Conservation (phyloP, 345 rosid species). For the Citrus sinensis region DVS_A1.0 CM039165.1:36462001-36462500, state of each 20-base stretch:
- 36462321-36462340: slow-evolving; percentile 14
- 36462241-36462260: not conserved
- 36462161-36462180: slow-evolving; percentile 1
- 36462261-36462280: not conserved
- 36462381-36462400: slow-evolving; percentile 18
- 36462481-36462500: slow-evolving; percentile 21
- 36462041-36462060: not conserved
- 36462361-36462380: slow-evolving; percentile 38
- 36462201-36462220: slow-evolving; percentile 19
- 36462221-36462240: not conserved
- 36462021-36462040: not conserved
- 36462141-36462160: not conserved
- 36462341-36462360: slow-evolving; percentile 34
- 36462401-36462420: slow-evolving; percentile 17
- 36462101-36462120: not conserved
- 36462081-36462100: not conserved
- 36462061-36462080: not conserved
- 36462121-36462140: not conserved
- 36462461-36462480: slow-evolving; percentile 30
- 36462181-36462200: slow-evolving; percentile 28
- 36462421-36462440: slow-evolving; percentile 12
- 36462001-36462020: not conserved
- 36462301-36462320: slow-evolving; percentile 6
- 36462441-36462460: not conserved
- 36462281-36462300: not conserved